Evolutionary conservation across 2,329 filamentous ascomycete species (phyloP).

Genomic region (Diaporthe humulicola): DNA sequence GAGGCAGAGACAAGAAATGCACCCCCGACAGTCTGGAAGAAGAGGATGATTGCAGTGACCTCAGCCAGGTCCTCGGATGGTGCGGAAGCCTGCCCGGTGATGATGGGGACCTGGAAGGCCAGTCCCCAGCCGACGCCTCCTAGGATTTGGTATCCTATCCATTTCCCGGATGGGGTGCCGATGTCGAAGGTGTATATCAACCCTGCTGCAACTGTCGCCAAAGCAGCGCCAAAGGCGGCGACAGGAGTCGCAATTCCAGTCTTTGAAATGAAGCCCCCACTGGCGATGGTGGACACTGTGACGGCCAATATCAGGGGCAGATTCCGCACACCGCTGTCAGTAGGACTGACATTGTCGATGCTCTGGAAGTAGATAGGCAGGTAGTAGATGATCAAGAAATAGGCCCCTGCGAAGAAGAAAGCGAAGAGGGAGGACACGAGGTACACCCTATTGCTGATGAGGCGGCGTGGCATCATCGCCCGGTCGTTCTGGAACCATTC

Average conservation of each 20-base stretch:
- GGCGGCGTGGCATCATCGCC: slow-evolving; percentile 63
- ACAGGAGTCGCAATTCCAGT: slow-evolving; percentile 51
- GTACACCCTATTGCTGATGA: slow-evolving; percentile 59
- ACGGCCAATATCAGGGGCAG: slow-evolving; percentile 56
- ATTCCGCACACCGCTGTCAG: slow-evolving; percentile 54
- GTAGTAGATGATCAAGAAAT: slow-evolving; percentile 61
- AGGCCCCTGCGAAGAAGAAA: slow-evolving; percentile 57
- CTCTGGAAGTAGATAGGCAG: slow-evolving; percentile 67
- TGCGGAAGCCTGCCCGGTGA: slow-evolving; percentile 51
- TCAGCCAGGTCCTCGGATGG: slow-evolving; percentile 52
- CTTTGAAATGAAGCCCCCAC: slow-evolving; percentile 50
- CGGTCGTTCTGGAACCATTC: slow-evolving; percentile 56
- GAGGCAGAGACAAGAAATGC: slow-evolving; percentile 61
- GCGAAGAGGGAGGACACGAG: slow-evolving; percentile 56
- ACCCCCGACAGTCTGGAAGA: slow-evolving; percentile 61
- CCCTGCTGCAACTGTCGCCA: slow-evolving; percentile 52
- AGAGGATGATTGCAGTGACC: slow-evolving; percentile 54
- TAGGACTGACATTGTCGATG: slow-evolving; percentile 55
- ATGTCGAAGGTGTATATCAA: slow-evolving; percentile 54
- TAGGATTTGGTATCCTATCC: slow-evolving; percentile 64
- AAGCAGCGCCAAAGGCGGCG: slow-evolving; percentile 53
- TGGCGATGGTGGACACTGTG: slow-evolving; percentile 51
- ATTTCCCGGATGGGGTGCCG: slow-evolving; percentile 49
- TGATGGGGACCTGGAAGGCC: slow-evolving; percentile 60
- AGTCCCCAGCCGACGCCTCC: slow-evolving; percentile 60